Evolutionary conservation across 2,329 filamentous ascomycete genomes (phyloP), one percentile per base, ranked within the genome.

Genomic region (Acephala macrosclerotiorum): DNA sequence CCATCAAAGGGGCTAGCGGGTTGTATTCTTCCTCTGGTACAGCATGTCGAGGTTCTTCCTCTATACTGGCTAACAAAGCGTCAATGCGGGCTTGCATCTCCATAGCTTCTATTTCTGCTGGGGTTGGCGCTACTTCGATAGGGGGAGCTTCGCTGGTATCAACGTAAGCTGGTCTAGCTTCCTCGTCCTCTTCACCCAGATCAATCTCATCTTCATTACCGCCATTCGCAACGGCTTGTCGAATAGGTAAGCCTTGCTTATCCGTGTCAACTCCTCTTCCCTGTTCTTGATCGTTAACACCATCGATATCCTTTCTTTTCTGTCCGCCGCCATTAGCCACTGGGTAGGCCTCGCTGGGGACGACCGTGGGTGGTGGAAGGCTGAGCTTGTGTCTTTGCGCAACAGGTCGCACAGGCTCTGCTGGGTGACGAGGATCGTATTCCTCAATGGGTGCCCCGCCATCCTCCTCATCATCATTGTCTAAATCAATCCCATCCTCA

Each of bases 381-480:
- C 91, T 88, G 77, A 87, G 89, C 73, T 89, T 89, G 66, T 90
- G 85, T 76, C 65, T 60, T 40, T 38, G 45, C 22, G 60, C 55
- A 14, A 42, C 62, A 38, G 16, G 35, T 59, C 56, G 53, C 16
- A 58, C 33, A 51, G 57, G 74, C 67, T 83, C 72, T 70, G 11
- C n/a, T 11, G 3, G 45, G 25, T 18, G 7, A 22, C n/a, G n/a
- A 49, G 20, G 45, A n/a, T 49, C 45, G 3, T 7, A 22, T 7
- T 14, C 74, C 72, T 5, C 70, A 25, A 65, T 72, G 71, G 38
- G 53, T 60, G 12, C n/a, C 5, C 45, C 67, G n/a, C 66, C 65
- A 6, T 66, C 68, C 18, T 67, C 68, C 26, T 71, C 70, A 6
- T 69, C 67, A 1, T 68, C 68, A n/a, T 66, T 63, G 38, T 65